Evolutionary conservation across 176 grass and related monocot genomes (phyloP), one percentile per base, ranked within the genome.

Genomic region (Raddia distichophylla): DNA sequence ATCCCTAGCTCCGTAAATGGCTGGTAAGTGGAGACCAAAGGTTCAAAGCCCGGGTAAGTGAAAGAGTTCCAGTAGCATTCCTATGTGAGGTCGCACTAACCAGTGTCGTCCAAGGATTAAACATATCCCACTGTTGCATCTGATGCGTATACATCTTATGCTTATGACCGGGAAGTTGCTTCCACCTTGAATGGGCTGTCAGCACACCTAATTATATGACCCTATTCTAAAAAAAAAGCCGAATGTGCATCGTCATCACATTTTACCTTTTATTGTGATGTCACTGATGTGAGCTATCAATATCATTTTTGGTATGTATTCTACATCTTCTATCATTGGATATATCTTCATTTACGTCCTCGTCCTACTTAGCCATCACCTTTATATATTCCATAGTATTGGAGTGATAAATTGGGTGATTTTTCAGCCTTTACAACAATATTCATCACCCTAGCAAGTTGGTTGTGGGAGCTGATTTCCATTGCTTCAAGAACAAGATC

Each of bases 401-500:
- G 77, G 1, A 2, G 60, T 84, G 77, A 89, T 55, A 37, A 77
- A 17, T 82, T 74, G 19, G 64, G 9, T 86, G 63, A 2, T 76
- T 75, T 61, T 86, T 65, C 86, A 98, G 96, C 72, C 90, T 98
- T 55, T 93, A 95, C 86, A 95, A 98, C 80, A 98, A 98, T 81
- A 98, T 93, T 42, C 73, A 93, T 77, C 82, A 83, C 71, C 96
- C 96, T 51, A 95, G 93, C 86, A 98, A 98, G 73, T 76, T 98
- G 81, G 54, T 27, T 6, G 15, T 78, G 52, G 82, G 90, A 74
- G 90, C 96, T 22, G 96, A 98, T 77, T 85, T 98, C 67, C 96
- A 98, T 67, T 98, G 92, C 86, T 98, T 98, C 77, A 98, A 95
- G 48, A 6, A 91, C 18, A 98, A 98, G 73, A 95, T 98, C 66